Evolutionary conservation across 148 eudicot species (phyloP), one percentile per base, ranked within the genome.

Genomic region (Diospyros kaki): DNA sequence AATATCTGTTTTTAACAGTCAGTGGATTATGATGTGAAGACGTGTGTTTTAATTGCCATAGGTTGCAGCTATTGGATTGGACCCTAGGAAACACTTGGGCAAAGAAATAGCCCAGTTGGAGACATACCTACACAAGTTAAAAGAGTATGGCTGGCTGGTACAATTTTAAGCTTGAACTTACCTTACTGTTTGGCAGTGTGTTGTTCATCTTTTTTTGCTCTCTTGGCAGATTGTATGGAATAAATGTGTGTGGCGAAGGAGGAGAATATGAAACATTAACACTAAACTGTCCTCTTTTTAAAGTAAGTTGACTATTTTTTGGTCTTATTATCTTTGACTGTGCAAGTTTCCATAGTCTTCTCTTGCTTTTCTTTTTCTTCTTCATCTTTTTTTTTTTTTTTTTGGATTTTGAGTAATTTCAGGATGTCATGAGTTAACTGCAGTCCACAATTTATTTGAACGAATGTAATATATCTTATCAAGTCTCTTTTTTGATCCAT

Each of bases 201-300:
- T 55, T 55, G 6, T 43, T 71, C 40, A 50, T 63, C 54, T 68
- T 61, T 17, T 28, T 28, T 77, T 45, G 46, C 13, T 51, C 4
- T 56, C 4, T 78, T 71, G 80, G 66, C 90, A 94, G 98, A 71
- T 83, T 94, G 81, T 94, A 94, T 83, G 96, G 97, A 75, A 86
- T 88, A 66, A 94, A 94, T 84, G 93, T 94, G 43, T 94, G 97
- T 84, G 98, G 98, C 73, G 98, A 94, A 89, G 98, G 98, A 73
- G 98, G 98, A 72, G 98, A 94, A 83, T 94, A 94, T 84, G 98
- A 94, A 87, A 89, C 98, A 53, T 78, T 94, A 71, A 94, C 98
- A 18, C 94, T 94, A 42, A 96, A 94, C 77, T 94, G 98, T 70
- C 98, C 98, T 71, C 94, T 94, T 69, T 94, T 94, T 77, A 87